Conservation (phyloP, 257 asterid genomes). For the Solanum okadae region DNA sequence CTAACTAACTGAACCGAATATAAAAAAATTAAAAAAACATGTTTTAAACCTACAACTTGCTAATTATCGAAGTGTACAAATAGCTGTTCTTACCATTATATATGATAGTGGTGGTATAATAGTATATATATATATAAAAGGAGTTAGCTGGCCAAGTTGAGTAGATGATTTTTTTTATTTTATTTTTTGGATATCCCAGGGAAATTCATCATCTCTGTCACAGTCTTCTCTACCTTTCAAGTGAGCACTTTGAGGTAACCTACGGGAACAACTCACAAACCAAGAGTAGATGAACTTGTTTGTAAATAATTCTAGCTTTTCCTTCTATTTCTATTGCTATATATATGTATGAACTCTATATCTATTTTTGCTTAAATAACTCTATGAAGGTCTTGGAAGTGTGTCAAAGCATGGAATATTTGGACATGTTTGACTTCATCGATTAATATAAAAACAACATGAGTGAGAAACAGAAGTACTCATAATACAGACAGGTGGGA, state of each 20-base stretch:
- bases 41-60: neutral
- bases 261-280: neutral
- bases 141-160: no score
- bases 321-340: neutral
- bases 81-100: no score
- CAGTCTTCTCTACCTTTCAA: no score
- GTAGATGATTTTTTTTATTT: no score
- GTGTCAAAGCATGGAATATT: neutral
- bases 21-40: no score
- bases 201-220: no score
- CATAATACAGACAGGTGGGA: neutral
- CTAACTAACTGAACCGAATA: no score
- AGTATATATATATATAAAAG: no score
- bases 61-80: neutral
- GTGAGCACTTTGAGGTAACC: no score
- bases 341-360: neutral
- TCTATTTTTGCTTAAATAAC: neutral
- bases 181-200: no score
- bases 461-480: neutral
- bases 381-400: neutral
- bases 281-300: neutral
- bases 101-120: no score
- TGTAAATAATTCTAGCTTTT: neutral
- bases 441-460: neutral
- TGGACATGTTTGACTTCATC: neutral